These are phyloP conservation scores for Penicillium silybi DNA, from an alignment of 495 filamentous ascomycete species.

Conservation along the genomic window DNA sequence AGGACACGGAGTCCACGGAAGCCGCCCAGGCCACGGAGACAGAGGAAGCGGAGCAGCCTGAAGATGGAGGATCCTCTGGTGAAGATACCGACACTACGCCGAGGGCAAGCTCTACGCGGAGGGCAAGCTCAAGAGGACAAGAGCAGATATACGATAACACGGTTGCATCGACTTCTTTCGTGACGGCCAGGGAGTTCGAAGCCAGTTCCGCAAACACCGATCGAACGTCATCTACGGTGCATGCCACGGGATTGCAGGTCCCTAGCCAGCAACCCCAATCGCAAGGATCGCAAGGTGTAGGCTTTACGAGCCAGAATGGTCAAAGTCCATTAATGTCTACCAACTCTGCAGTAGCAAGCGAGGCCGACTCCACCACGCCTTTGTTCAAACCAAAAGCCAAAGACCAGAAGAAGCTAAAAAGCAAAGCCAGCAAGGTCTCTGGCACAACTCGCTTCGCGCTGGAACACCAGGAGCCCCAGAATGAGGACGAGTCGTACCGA, in stretches of 20 bases:
- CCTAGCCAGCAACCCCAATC: constrained; percentile 8
- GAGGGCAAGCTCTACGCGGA: constrained; percentile 12
- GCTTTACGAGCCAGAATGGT: constrained; percentile 14
- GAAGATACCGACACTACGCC: constrained; percentile 13
- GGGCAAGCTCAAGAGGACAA: constrained; percentile 2
- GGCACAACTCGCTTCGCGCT: constrained; percentile 20
- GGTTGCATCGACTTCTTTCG: constrained; percentile 25
- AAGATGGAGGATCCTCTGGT: constrained; percentile 1
- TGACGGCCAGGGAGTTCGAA: constrained; percentile 28
- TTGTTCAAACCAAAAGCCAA: constrained; percentile 29
- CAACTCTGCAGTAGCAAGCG: constrained; percentile 25
- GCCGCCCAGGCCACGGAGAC: not conserved
- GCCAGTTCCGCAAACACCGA: constrained; percentile 13
- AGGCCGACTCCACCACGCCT: constrained; percentile 36
- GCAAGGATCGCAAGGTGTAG: constrained; percentile 13
- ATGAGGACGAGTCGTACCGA: constrained; percentile 18
- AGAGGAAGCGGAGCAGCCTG: not conserved
- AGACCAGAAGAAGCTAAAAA: constrained; percentile 25
- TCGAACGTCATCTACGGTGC: constrained; percentile 17
- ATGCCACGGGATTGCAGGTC: not conserved
- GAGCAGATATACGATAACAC: constrained; percentile 12
- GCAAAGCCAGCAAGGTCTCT: constrained; percentile 14
- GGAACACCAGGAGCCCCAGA: constrained; percentile 33
- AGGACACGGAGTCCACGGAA: constrained; percentile 7
- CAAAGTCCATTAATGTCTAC: constrained; percentile 19